Conservation (phyloP, 805 yeast genomes). For the Kodamaea nitidulidarum region DNA sequence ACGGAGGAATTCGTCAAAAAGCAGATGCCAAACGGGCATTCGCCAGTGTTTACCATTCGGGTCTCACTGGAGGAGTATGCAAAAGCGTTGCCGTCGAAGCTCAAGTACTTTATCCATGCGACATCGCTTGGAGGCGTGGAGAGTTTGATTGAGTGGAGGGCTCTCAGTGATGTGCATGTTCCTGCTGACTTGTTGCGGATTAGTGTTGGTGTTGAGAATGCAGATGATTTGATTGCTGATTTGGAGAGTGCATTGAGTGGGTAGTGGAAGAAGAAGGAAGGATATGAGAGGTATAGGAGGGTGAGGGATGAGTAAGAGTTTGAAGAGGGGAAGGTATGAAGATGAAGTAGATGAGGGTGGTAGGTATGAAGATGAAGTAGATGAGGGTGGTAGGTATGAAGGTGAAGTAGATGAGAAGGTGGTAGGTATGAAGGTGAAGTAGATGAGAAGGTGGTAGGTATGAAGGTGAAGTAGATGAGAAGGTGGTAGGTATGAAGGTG, state of each 20-base stretch:
- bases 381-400: too few relatives aligned
- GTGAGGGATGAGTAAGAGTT: too few relatives aligned
- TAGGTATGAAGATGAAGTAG: too few relatives aligned
- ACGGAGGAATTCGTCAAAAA: conserved; percentile 58
- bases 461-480: too few relatives aligned
- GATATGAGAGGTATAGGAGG: too few relatives aligned
- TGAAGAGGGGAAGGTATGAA: too few relatives aligned
- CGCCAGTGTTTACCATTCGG: conserved; percentile 73
- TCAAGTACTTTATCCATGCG: conserved; percentile 80
- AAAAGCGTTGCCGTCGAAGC: conserved; percentile 54
- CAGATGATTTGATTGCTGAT: conserved; percentile 73
- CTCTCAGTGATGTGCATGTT: conserved; percentile 56
- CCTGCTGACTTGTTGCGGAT: conserved; percentile 61
- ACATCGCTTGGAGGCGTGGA: conserved; percentile 93
- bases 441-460: too few relatives aligned
- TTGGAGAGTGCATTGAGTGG: conserved; percentile 7
- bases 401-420: too few relatives aligned
- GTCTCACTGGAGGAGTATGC: conserved; percentile 53
- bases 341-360: too few relatives aligned
- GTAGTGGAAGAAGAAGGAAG: too few relatives aligned
- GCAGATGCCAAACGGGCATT: conserved; percentile 55
- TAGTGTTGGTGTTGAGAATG: conserved; percentile 76
- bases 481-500: too few relatives aligned
- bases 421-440: too few relatives aligned
- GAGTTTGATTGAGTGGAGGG: conserved; percentile 87